Conservation (phyloP, 345 rosid genomes). For the Firmiana major region DNA sequence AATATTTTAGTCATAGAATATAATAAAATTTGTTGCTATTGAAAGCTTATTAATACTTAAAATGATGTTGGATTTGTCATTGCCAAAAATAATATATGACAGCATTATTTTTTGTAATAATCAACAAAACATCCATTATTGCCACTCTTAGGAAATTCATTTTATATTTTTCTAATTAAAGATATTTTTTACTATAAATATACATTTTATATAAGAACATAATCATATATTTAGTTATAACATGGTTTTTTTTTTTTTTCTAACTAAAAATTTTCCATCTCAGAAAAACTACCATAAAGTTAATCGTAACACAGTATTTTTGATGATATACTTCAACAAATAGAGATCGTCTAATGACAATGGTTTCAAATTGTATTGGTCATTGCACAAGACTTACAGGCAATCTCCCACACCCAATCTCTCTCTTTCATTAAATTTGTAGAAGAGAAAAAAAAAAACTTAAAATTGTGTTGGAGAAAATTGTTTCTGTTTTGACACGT, state of each 20-base stretch:
- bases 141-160: not conserved
- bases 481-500: not conserved
- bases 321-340: not conserved
- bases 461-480: not conserved
- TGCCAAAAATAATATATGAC: too few relatives aligned
- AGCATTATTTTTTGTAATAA: not conserved
- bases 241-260: not conserved
- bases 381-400: not conserved
- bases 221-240: not conserved
- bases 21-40: not conserved
- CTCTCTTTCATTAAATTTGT: not conserved
- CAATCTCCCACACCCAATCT: not conserved
- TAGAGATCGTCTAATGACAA: not conserved
- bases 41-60: not conserved
- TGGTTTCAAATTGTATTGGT: not conserved
- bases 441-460: not conserved
- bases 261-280: not conserved
- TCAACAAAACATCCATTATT: not conserved
- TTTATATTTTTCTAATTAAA: not conserved
- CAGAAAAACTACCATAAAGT: not conserved
- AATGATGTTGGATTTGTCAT: not conserved
- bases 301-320: too few relatives aligned
- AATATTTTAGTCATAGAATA: too few relatives aligned
- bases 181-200: not conserved
- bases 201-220: not conserved